Base-by-base conservation (phyloP, 352 stramenopile genomes). In the Globisporangium emineosum region DNA sequence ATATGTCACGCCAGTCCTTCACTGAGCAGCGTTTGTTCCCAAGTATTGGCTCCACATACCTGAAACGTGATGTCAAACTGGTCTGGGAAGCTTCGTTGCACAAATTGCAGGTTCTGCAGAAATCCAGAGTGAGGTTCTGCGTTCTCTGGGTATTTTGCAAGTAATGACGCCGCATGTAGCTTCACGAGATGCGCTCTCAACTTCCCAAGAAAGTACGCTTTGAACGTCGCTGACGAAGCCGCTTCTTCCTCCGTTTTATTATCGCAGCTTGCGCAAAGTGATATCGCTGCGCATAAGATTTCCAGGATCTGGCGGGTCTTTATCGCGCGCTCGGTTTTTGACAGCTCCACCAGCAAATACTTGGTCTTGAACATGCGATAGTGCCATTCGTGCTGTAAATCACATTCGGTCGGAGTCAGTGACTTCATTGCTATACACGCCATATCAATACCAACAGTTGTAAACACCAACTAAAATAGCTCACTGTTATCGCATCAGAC, bases 301-400 rank as follows among this genome's bases (percentile, higher is more conserved):
- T 84, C 72, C 29, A 93, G 58, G 27, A 78, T 56, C 23, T 66
- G 68, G 15, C 64, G 67, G 49, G 86, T 77, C 70, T 78, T 80
- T 12, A 59, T 61, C 0, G 51, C 19, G 0, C 62, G 57, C 15
- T 89, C 77, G 12, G 21, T 62, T 47, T 85, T 89, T n/a, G 81
- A 66, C 30, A 79, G 60, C 42, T 80, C 73, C 43, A 77, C 59
- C 12, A 86, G 65, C 45, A 86, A 57, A 50, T 79, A 88, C 67
- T 88, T 86, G 45, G 65, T 62, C 63, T 90, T 89, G 55, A 79
- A 62, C 30, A 89, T 49, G 9, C 78, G 73, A 32, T 81, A 66
- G 21, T 67, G 69, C 73, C 70, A 88, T 49, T 78, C 77, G 52
- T 62, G 35, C 74, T 82, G 27, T 27, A n/a, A n/a, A n/a, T n/a